Percentiles rank a stretch among this genome's conserved stretches.
Evolutionary conservation across 2,329 filamentous ascomycete species (phyloP).

Genomic region (Ophiostoma ips): DNA sequence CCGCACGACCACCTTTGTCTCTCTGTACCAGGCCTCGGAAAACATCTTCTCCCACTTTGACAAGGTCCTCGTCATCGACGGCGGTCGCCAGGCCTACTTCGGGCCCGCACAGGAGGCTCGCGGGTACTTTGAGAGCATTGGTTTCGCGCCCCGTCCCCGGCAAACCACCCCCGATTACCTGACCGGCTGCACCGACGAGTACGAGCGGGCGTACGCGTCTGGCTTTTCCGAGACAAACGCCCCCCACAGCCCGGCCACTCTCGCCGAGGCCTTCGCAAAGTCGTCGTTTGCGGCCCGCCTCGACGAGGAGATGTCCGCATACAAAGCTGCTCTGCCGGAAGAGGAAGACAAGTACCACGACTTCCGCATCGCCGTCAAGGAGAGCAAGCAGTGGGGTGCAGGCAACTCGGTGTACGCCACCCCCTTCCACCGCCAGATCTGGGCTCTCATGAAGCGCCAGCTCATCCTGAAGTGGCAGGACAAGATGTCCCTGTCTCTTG

Average conservation of each 20-base stretch:
- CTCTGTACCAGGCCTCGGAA: slow-evolving; percentile 74
- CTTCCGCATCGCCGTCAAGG: slow-evolving; percentile 59
- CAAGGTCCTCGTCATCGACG: slow-evolving; percentile 71
- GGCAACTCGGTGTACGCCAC: slow-evolving; percentile 64
- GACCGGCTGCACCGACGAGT: slow-evolving; percentile 72
- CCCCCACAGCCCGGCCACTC: slow-evolving; percentile 51
- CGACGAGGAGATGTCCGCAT: slow-evolving; percentile 52
- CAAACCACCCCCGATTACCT: slow-evolving; percentile 74
- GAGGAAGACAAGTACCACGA: slow-evolving; percentile 59
- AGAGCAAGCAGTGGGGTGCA: slow-evolving; percentile 65
- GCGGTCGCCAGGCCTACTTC: slow-evolving; percentile 63
- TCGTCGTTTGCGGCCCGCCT: slow-evolving; percentile 46
- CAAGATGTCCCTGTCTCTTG: slow-evolving; percentile 59
- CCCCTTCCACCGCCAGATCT: slow-evolving; percentile 70
- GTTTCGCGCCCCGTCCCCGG: slow-evolving; percentile 59
- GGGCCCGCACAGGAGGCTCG: slow-evolving; percentile 54
- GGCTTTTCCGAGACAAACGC: slow-evolving; percentile 52
- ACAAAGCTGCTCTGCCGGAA: slow-evolving; percentile 48
- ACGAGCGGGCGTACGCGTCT: slow-evolving; percentile 61
- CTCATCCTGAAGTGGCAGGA: slow-evolving; percentile 80
- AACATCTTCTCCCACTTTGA: slow-evolving; percentile 70
- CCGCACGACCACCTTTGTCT: slow-evolving; percentile 72
- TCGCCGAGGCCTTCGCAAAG: slow-evolving; percentile 55
- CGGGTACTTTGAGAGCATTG: slow-evolving; percentile 61
- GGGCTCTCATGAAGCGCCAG: slow-evolving; percentile 72